Conservation (phyloP, 169 alveolate species). For the Toxoplasma gondii region DNA sequence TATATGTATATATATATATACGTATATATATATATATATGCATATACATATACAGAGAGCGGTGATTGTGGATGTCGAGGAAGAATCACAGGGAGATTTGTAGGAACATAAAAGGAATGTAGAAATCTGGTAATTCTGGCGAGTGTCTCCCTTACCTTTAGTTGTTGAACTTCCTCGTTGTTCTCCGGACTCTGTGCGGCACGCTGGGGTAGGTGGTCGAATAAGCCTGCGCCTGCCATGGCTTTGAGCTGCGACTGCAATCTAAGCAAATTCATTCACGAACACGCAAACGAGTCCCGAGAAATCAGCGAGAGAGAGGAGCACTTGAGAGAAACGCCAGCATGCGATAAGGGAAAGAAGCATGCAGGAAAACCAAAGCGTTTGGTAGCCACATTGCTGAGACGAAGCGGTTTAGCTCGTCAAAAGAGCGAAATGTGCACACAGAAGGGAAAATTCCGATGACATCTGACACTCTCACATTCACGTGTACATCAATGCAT, state of each 20-base stretch:
- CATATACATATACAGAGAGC: too few species aligned
- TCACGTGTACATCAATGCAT: too few species aligned
- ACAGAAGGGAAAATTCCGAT: too few species aligned
- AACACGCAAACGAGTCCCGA: background rate
- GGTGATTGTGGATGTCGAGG: too few species aligned
- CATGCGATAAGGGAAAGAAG: background rate
- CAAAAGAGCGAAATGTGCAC: too few species aligned
- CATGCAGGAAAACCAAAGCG: background rate
- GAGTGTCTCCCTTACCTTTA: slow-evolving; percentile 40
- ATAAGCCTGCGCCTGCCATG: slow-evolving; percentile 61
- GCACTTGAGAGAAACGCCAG: background rate
- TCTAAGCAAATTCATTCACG: slow-evolving; percentile 13
- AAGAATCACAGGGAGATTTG: too few species aligned
- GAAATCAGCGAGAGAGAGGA: background rate
- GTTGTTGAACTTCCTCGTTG: slow-evolving; percentile 52
- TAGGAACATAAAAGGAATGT: too few species aligned
- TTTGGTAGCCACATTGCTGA: too few species aligned
- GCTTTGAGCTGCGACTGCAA: slow-evolving; percentile 65
- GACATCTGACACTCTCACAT: too few species aligned
- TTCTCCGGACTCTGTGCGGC: slow-evolving; percentile 39
- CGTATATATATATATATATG: background rate
- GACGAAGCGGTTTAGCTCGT: too few species aligned
- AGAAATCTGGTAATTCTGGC: too few species aligned
- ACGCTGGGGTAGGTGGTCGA: slow-evolving; percentile 8
- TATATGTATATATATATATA: too few species aligned